Evolutionary conservation across 2,329 filamentous ascomycete species (phyloP), one percentile per base, ranked within the genome.

Genomic region (Corinectria fuckeliana): DNA sequence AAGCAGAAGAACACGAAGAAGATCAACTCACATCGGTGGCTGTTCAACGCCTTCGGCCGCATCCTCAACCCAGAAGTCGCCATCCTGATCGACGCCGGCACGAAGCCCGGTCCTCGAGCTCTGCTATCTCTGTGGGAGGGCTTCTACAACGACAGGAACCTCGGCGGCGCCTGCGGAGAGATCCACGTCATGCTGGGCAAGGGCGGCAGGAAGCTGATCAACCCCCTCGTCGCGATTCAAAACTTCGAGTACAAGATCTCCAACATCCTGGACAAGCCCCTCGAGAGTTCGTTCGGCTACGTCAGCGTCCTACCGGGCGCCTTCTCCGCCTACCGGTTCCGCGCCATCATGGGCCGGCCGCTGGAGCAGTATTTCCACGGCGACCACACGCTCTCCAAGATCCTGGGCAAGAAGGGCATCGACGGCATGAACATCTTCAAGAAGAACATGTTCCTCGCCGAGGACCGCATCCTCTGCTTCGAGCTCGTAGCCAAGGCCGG

Each of bases 201-300:
- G 11, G 25, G 34, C 3, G 25, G 34, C 23, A 32, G 28, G 5
- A 48, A 49, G 32, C 34, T 55, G 14, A n/a, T 55, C 3, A 55
- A 55, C 4, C 52, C 52, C 9, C 18, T 55, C 5, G 25, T 55
- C 3, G 52, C 52, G 7, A 55, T 48, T 7, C 52, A 55, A 9
- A 48, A 55, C 20, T 55, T 55, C 10, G 51, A 55, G 26, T 55
- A 55, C 10, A 41, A 55, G 14, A 41, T 55, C 30, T 48, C 52
- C 5, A 49, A 48, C 7, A 28, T 48, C 20, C 14, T 55, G 23
- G 44, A 55, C 10, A 55, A 49, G 10, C 42, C 52, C 5, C 42
- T 55, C 2, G 42, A 55, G 16, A 49, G 42, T n/a, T 42, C 44
- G 1, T 48, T 49, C 41, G 52, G 52, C 20, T 55, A 55, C 5